A percentile compares a stretch with the other conserved stretches of the same genome.
Evolutionary conservation across 495 filamentous ascomycete species (phyloP).

Genomic region (Cairneyella variabilis): DNA sequence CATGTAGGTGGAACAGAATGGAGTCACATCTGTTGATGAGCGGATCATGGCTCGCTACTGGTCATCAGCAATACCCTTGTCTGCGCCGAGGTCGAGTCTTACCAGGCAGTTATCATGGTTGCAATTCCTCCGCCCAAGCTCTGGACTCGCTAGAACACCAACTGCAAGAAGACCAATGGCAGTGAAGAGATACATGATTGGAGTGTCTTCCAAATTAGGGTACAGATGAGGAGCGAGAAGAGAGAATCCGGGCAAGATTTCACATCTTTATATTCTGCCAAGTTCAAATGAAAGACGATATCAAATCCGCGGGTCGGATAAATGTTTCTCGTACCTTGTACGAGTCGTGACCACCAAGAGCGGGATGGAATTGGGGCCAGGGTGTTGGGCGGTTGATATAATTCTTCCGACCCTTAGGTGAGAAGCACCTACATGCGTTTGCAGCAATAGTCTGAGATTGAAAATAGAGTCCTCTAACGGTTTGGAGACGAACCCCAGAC

Average conservation of each 20-base stretch:
- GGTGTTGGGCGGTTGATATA: neutral
- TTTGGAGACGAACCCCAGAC: no score
- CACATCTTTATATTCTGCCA: no score
- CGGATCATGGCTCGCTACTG: conserved; percentile 2
- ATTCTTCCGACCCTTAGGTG: neutral
- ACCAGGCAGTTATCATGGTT: conserved; percentile 13
- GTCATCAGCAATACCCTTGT: neutral
- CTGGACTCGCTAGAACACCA: neutral
- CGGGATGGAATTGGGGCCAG: neutral
- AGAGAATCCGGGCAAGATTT: neutral
- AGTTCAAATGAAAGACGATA: no score
- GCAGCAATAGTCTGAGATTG: no score
- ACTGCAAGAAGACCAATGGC: neutral
- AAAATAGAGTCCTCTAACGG: no score
- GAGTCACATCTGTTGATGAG: neutral
- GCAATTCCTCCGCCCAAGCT: neutral
- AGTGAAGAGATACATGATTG: neutral
- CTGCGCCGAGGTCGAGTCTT: neutral
- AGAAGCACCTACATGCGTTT: no score
- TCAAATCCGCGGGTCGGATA: no score
- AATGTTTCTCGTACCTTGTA: conserved; percentile 6
- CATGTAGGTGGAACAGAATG: conserved; percentile 4
- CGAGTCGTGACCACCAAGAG: neutral
- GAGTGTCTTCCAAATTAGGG: neutral
- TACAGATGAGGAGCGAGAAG: neutral